Base-by-base conservation (phyloP, 2,329 filamentous ascomycete species). In the Sphaerulina musiva region DNA sequence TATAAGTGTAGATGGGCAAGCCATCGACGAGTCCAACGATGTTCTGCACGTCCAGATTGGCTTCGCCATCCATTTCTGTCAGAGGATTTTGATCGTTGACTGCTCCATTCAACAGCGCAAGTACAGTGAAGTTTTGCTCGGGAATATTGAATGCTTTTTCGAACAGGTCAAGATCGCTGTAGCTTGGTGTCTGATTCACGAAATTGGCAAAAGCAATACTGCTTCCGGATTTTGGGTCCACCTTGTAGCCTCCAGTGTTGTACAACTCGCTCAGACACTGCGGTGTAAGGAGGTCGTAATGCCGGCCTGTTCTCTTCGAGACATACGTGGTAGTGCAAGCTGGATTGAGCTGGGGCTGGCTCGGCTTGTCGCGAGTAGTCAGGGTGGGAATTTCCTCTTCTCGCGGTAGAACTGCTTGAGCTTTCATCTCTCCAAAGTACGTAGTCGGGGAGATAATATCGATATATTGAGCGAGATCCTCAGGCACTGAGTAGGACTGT, bases 21-120 rank as follows among this genome's bases (percentile, higher is more conserved):
- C 77, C 76, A 57, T 76, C 74, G 58, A 75, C 77, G 50, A 84
- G 70, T 7, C 76, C 83, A 5, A 82, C 63, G 14, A 83, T 76
- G 56, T 82, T 82, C 61, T 87, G 81, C 3, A 82, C 72, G 63
- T 86, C 83, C 12, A 86, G 73, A 56, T 82, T 84, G 26, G 81
- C 83, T 67, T 86, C 83, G 17, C 48, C 54, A 45, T 59, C 52
- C 2, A 32, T 9, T n/a, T 56, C 55, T 3, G 49, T 56, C 7
- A 32, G 34, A 8, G 54, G 34, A 41, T 61, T 48, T 41, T 64
- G 61, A 53, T 63, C 52, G 46, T 61, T 50, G 2, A 61, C 48
- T 2, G 54, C 63, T 23, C 57, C 58, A 34, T 66, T 60, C 39
- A 60, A 45, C 9, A 60, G 32, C 2, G 32, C 32, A 34, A 34